Percentiles rank a stretch among this genome's conserved stretches.
Conservation (phyloP, 2,329 filamentous ascomycete species). For the Trichoderma endophyticum region DNA sequence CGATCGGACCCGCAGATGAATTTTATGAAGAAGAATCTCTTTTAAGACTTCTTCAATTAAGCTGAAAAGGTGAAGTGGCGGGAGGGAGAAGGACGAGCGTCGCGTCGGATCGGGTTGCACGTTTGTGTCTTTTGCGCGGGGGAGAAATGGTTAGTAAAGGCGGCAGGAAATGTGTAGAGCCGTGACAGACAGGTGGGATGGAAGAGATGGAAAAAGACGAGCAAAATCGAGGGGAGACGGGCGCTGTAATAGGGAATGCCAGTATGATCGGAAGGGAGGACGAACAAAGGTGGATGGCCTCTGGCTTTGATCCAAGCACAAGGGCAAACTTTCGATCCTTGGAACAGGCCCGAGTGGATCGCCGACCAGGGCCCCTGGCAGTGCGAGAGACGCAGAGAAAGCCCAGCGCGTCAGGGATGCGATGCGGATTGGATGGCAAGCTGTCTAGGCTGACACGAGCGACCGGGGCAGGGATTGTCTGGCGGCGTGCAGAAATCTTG, state of each 20-base stretch:
- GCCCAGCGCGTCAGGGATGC: conserved; percentile 15
- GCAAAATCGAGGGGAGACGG: conserved; percentile 16
- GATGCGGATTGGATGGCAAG: conserved; percentile 18
- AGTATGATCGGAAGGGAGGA: conserved; percentile 21
- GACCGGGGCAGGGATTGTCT: conserved; percentile 9
- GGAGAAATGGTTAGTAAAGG: neutral
- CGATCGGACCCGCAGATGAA: conserved; percentile 10
- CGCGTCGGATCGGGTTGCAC: neutral
- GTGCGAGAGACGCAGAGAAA: conserved; percentile 2
- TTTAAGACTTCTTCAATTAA: neutral
- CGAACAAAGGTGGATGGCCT: conserved; percentile 1
- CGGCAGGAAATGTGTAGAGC: neutral
- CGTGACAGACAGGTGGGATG: conserved; percentile 2
- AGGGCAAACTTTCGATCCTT: conserved; percentile 19
- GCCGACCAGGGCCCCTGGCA: conserved; percentile 20
- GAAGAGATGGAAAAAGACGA: neutral
- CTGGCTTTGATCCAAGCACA: conserved; percentile 22
- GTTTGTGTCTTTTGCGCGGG: neutral
- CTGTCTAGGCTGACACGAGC: conserved; percentile 21
- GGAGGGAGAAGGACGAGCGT: neutral
- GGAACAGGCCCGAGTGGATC: conserved; percentile 24
- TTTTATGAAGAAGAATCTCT: neutral
- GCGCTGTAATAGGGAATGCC: conserved; percentile 21
- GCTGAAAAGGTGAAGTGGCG: neutral
- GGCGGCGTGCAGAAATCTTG: conserved; percentile 17